Base-by-base conservation (phyloP, 768 basidiomycete species). In the Phanerochaete carnosa region DNA sequence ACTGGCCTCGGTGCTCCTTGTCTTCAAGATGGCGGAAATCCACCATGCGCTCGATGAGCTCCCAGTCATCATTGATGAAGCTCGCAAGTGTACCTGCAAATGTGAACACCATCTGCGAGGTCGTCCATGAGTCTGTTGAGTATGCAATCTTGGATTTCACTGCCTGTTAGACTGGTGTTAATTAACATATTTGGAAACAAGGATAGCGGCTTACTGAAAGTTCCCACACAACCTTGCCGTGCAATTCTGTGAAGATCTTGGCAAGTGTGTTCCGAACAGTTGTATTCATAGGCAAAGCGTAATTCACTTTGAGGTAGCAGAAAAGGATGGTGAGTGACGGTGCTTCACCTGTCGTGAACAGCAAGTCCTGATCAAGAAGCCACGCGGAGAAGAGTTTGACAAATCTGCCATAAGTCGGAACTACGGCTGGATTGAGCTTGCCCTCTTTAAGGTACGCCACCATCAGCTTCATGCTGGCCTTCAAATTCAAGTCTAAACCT, bases 401-500 rank as follows among this genome's bases (percentile, higher is more conserved):
- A 25, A 57, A 76, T 1, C 73, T 73, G 33, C 58, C 62, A 19
- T 73, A 60, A 1, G 69, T 71, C 1, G 64, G 43, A 23, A 62
- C 63, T 1, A 69, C 47, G n/a, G 58, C 59, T 0, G 73, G 76
- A 61, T 76, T 73, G 3, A 76, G 66, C 56, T 72, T 65, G 1
- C 76, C 74, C n/a, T 74, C 68, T 58, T 66, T 66, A n/a, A 77
- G 60, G 52, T 55, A 75, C 3, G 58, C 64, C 39, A 55, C 68
- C 72, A 74, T 73, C 12, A 76, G 45, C 11, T 69, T 61, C 0
- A 63, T 67, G 22, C 65, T 69, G 8, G 33, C 35, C 33, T n/a
- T n/a, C n/a, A n/a, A n/a, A n/a, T n/a, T n/a, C n/a, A n/a, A n/a
- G n/a, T n/a, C n/a, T n/a, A n/a, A n/a, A n/a, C n/a, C n/a, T n/a